Base-by-base conservation (phyloP, 768 basidiomycete genomes). In the Trametes cingulata region DNA sequence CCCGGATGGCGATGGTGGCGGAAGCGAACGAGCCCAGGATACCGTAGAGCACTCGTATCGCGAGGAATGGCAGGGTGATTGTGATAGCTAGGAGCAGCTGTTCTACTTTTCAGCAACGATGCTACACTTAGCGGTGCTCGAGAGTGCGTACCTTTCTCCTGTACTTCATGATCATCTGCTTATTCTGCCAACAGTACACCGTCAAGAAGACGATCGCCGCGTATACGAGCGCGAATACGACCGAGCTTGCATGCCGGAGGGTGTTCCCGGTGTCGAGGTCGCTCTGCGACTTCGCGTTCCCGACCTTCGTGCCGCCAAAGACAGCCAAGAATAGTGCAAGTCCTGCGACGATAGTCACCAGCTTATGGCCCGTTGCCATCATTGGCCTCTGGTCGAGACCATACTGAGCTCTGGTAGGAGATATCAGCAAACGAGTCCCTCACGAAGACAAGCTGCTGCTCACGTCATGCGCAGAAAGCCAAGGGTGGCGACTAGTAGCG, bases 11-110 rank as follows among this genome's bases (percentile, higher is more conserved):
- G 33, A 42, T 20, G 6, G 46, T 45, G 15, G 77, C 74, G 14
- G 86, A 74, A 24, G 85, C 85, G 74, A 81, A 88, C 2, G 80
- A 80, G 36, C 80, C 76, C 39, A 89, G 76, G 33, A 88, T 72
- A 42, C 80, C 77, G 66, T 89, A 89, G 14, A 77, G 74, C 58
- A 80, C 77, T 53, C 81, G 79, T 33, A 82, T 80, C 14, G 80
- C 82, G 25, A 90, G 75, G 71, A 88, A 83, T 5, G 86, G 86
- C 14, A 90, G 73, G 12, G 84, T 85, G 50, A 74, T 20, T 17
- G 83, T 75, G 49, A 88, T 73, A 27, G 85, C 86, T 25, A 67
- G 65, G 42, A 90, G 78, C 15, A 90, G 76, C 88, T 90, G 54
- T 47, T 79, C 76, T 47, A 77, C 79, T 13, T 78, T 27, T 52